Percentiles rank a stretch among this genome's conserved stretches.
Conservation (phyloP, 768 basidiomycete species). For the Ephemerocybe angulata region DNA sequence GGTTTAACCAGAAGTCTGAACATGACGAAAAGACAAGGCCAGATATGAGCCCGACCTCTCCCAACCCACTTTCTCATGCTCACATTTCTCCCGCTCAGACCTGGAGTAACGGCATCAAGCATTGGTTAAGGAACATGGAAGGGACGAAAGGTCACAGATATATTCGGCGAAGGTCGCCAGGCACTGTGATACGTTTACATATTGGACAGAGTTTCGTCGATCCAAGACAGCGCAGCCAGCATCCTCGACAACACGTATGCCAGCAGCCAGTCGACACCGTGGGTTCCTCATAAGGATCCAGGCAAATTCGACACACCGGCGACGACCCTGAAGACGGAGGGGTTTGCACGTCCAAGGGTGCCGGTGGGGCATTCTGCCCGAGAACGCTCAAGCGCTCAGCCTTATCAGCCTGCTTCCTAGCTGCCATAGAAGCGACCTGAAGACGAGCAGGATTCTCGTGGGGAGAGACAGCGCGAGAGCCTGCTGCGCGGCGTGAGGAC, state of each 20-base stretch:
- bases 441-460: constrained; percentile 2
- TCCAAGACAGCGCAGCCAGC: constrained; percentile 82
- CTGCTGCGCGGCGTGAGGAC: neutral
- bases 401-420: neutral
- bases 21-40: constrained; percentile 77
- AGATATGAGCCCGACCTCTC: constrained; percentile 67
- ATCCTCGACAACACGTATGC: constrained; percentile 81
- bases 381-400: neutral
- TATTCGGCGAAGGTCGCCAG: constrained; percentile 69
- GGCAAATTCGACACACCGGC: constrained; percentile 69
- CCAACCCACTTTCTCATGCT: too few species aligned
- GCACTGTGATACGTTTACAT: constrained; percentile 80
- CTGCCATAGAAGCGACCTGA: neutral
- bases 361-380: constrained; percentile 12
- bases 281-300: constrained; percentile 74
- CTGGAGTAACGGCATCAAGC: too few species aligned
- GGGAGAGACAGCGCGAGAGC: neutral
- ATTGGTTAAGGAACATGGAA: too few species aligned
- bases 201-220: constrained; percentile 82
- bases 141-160: too few species aligned
- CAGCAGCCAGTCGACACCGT: constrained; percentile 83
- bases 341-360: constrained; percentile 27
- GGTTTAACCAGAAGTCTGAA: constrained; percentile 46
- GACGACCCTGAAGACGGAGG: constrained; percentile 37
- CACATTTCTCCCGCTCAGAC: too few species aligned